Evolutionary conservation across 202 grass and related monocot genomes (phyloP).

Genomic region (Brachypodium distachyon): DNA sequence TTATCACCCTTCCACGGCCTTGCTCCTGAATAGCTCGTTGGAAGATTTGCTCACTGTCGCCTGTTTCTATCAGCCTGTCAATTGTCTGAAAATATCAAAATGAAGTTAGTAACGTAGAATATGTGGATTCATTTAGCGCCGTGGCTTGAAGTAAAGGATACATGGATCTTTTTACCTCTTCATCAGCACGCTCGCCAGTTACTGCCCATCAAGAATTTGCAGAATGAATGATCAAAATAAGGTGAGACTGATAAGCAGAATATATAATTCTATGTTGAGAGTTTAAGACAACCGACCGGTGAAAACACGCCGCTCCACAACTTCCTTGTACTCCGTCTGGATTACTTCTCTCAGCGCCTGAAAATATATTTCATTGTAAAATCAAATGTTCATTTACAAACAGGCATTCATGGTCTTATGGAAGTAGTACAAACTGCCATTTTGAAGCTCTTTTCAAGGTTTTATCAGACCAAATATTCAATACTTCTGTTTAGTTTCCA

Average conservation of each 20-base stretch:
- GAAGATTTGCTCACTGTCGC: constrained; percentile 77
- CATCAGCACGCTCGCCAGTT: constrained; percentile 67
- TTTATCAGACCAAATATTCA: not conserved
- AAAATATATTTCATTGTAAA: constrained; percentile 15
- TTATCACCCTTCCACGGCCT: constrained; percentile 63
- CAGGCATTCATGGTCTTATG: not conserved
- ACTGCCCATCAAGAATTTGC: constrained; percentile 43
- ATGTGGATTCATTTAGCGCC: not conserved
- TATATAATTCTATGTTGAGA: not conserved
- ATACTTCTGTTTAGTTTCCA: not conserved
- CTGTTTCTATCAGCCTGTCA: constrained; percentile 77
- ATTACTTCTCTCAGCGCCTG: constrained; percentile 76
- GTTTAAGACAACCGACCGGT: constrained; percentile 42
- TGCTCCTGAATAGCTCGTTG: constrained; percentile 87
- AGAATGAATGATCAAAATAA: not conserved
- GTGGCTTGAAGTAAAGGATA: constrained; percentile 15
- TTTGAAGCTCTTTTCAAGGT: not conserved
- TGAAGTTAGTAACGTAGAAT: constrained; percentile 1
- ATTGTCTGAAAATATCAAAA: constrained; percentile 55
- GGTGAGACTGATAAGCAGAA: not conserved
- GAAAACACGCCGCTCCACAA: constrained; percentile 79
- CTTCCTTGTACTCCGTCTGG: constrained; percentile 72
- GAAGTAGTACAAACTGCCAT: not conserved
- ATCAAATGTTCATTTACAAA: not conserved
- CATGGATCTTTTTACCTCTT: constrained; percentile 40